phyloP scores from a whole-genome alignment of 2,329 filamentous ascomycete species.

The Aspergillus neoniger region DNA sequence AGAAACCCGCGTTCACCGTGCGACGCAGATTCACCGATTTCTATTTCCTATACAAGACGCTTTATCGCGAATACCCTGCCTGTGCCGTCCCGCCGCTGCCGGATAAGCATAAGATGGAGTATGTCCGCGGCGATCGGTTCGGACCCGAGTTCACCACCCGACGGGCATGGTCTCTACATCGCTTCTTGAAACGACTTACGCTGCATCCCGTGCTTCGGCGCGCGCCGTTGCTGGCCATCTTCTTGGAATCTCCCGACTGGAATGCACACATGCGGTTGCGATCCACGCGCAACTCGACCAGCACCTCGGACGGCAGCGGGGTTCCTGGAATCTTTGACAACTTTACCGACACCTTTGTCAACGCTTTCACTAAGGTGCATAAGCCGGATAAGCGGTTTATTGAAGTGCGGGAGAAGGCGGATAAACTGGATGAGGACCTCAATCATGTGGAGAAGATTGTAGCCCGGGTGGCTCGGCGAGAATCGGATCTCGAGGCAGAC shows the following conservation, averaged over 20 bases:
- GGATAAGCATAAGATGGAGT: constrained; percentile 99
- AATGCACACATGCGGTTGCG: constrained; percentile 90
- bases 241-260: constrained; percentile 93
- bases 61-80: constrained; percentile 83
- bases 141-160: constrained; percentile 87
- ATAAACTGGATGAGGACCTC: constrained; percentile 93
- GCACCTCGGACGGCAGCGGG: constrained; percentile 43
- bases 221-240: constrained; percentile 78
- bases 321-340: constrained; percentile 80
- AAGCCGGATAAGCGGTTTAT: constrained; percentile 93
- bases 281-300: constrained; percentile 63
- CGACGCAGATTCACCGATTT: constrained; percentile 97
- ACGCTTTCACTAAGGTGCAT: constrained; percentile 94
- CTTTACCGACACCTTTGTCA: constrained; percentile 94
- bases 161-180: constrained; percentile 84
- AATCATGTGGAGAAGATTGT: constrained; percentile 95
- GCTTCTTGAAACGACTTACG: constrained; percentile 83
- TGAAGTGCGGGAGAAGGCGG: constrained; percentile 86
- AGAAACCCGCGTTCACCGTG: constrained; percentile 74
- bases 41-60: constrained; percentile 89
- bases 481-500: constrained; percentile 83
- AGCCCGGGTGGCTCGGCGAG: constrained; percentile 80
- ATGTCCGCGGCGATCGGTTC: constrained; percentile 94
- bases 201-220: constrained; percentile 87
- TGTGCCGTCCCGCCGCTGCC: constrained; percentile 91